These are phyloP conservation scores for Cicer pinnatifidum DNA, from an alignment of 306 rosid genomes.

Conservation along the genomic window DNA sequence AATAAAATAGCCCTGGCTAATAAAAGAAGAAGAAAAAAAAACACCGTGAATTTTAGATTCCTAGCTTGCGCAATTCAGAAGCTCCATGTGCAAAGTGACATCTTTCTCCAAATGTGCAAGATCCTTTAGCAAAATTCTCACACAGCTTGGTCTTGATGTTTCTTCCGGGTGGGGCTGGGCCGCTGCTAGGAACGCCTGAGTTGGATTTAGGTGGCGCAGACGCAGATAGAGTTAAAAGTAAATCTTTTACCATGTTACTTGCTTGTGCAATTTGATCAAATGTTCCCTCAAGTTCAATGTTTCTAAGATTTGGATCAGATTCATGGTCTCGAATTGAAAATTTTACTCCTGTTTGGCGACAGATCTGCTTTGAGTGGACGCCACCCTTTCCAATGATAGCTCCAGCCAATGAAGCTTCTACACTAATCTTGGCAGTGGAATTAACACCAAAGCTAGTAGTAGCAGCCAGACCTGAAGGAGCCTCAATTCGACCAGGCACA, in stretches of 20 bases:
- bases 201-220: constrained; percentile 61
- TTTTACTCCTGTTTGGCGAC: constrained; percentile 97
- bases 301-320: constrained; percentile 75
- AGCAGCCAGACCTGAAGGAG: constrained; percentile 62
- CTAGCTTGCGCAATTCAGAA: constrained; percentile 74
- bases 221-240: constrained; percentile 59
- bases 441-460: constrained; percentile 74
- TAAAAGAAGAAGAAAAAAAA: constrained; percentile 38
- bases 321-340: constrained; percentile 90
- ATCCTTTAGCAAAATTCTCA: constrained; percentile 86
- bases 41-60: constrained; percentile 50
- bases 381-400: constrained; percentile 98
- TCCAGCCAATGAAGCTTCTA: constrained; percentile 94
- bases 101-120: constrained; percentile 94
- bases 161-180: constrained; percentile 57
- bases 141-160: constrained; percentile 91
- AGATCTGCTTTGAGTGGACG: constrained; percentile 90
- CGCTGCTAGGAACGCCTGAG: constrained; percentile 51
- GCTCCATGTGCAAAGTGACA: constrained; percentile 98
- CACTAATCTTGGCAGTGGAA: constrained; percentile 92
- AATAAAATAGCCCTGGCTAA: constrained; percentile 49
- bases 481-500: constrained; percentile 61
- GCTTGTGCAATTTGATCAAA: constrained; percentile 91
- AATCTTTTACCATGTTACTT: constrained; percentile 79
- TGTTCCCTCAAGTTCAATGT: constrained; percentile 93